Percentiles rank a stretch among this genome's conserved stretches.
Conservation (phyloP, 768 basidiomycete genomes). For the Suillus brevipes region DNA sequence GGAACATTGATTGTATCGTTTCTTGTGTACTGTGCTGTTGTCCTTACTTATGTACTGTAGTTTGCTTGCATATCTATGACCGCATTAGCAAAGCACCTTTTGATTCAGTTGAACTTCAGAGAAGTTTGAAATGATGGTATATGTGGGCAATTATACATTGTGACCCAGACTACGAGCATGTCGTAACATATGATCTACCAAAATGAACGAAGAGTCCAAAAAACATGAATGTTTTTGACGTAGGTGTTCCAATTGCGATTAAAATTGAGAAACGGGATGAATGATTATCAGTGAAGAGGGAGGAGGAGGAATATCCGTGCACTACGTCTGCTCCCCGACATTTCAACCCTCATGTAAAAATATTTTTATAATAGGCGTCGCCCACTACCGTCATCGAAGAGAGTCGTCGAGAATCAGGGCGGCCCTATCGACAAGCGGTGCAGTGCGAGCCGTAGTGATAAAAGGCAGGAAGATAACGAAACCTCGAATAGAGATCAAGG, state of each 20-base stretch:
- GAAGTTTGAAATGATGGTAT: neutral
- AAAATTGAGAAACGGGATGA: neutral
- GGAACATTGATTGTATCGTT: neutral
- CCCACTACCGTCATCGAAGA: slow-evolving; percentile 5
- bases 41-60: neutral
- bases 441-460: neutral
- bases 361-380: slow-evolving; percentile 24
- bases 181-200: neutral
- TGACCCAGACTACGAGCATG: neutral
- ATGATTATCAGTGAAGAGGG: slow-evolving; percentile 29
- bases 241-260: neutral
- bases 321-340: slow-evolving; percentile 37
- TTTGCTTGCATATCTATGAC: neutral
- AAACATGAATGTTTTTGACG: neutral
- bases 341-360: slow-evolving; percentile 25
- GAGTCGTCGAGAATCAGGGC: slow-evolving; percentile 5
- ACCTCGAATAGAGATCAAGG: slow-evolving; percentile 45
- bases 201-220: neutral
- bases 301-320: slow-evolving; percentile 36
- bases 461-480: slow-evolving; percentile 6
- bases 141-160: slow-evolving; percentile 4
- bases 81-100: neutral
- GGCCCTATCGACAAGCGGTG: slow-evolving; percentile 8
- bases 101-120: neutral
- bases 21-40: neutral